These are phyloP conservation scores for Boletus tomentosulus DNA, from an alignment of 768 basidiomycete genomes.

Conservation along the genomic window DNA sequence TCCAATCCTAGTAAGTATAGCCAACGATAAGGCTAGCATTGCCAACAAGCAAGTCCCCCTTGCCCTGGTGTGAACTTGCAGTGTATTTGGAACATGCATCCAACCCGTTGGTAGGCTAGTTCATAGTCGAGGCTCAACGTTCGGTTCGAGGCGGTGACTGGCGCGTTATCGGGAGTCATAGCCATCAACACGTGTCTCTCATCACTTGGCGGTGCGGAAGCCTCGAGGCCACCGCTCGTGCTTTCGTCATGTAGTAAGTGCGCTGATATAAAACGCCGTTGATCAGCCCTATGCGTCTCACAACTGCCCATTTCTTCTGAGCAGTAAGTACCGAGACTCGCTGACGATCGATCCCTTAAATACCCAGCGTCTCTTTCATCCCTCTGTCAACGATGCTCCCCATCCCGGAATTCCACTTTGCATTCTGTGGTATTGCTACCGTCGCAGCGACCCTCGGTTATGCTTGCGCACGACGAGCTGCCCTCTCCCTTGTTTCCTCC, in stretches of 20 bases:
- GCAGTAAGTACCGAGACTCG: no score
- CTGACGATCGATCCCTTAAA: slow-evolving; percentile 23
- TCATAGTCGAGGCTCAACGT: no score
- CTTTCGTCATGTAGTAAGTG: slow-evolving; percentile 10
- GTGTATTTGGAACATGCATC: no score
- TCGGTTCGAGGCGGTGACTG: slow-evolving; percentile 8
- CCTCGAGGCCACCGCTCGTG: slow-evolving; percentile 32
- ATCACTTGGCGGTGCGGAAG: slow-evolving; percentile 20
- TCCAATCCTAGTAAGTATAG: no score
- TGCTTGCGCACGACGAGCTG: slow-evolving; percentile 45
- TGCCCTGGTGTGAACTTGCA: no score
- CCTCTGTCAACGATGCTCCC: slow-evolving; percentile 39
- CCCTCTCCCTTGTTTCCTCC: slow-evolving; percentile 13
- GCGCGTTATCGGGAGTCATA: background rate
- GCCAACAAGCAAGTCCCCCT: no score
- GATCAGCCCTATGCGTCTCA: slow-evolving; percentile 16
- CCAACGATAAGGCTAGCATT: no score
- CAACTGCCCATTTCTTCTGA: background rate
- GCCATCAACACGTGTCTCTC: slow-evolving; percentile 22
- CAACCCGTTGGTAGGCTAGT: no score
- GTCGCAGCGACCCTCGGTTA: slow-evolving; percentile 59
- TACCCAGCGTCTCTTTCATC: slow-evolving; percentile 8
- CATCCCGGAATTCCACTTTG: slow-evolving; percentile 40
- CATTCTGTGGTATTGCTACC: slow-evolving; percentile 54
- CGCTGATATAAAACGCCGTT: slow-evolving; percentile 30